A percentile compares a stretch with the other conserved stretches of the same genome.
These are phyloP conservation scores for Claviceps lovelessii DNA, from an alignment of 2,329 filamentous ascomycete genomes.

Conservation along the genomic window DNA sequence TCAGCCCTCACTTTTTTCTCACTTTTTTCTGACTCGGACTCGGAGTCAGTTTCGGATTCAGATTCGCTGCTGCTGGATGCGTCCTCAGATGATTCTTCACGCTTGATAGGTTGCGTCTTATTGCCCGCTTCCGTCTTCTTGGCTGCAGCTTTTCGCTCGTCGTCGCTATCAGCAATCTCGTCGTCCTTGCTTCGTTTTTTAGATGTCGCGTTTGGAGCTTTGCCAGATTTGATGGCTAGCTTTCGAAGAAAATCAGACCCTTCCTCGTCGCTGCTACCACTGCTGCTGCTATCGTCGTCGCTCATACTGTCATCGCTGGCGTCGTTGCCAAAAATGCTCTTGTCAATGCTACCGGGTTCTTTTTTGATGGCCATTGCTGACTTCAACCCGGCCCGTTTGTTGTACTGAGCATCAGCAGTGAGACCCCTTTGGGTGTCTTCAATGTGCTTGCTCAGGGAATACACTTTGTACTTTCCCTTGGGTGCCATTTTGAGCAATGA, in stretches of 20 bases:
- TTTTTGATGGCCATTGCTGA: slow-evolving; percentile 19
- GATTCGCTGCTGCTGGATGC: slow-evolving; percentile 16
- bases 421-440: slow-evolving; percentile 23
- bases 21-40: slow-evolving; percentile 9
- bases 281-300: slow-evolving; percentile 19
- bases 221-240: slow-evolving; percentile 10
- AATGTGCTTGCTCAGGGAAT: slow-evolving; percentile 25
- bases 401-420: slow-evolving; percentile 19
- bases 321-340: slow-evolving; percentile 16
- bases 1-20: slow-evolving; percentile 4
- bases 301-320: slow-evolving; percentile 18
- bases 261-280: slow-evolving; percentile 20
- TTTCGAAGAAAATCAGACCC: slow-evolving; percentile 20
- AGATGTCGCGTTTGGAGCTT: slow-evolving; percentile 8
- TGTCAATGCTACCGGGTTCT: slow-evolving; percentile 10
- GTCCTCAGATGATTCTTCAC: slow-evolving; percentile 11
- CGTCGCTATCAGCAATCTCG: slow-evolving; percentile 30
- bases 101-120: slow-evolving; percentile 1
- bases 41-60: slow-evolving; percentile 6
- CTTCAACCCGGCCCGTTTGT: slow-evolving; percentile 13
- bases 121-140: slow-evolving; percentile 9
- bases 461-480: slow-evolving; percentile 21
- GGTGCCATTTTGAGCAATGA: slow-evolving; percentile 20
- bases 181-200: slow-evolving; percentile 20
- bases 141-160: slow-evolving; percentile 19